Evolutionary conservation across 352 stramenopile genomes (phyloP), one percentile per base, ranked within the genome.

Genomic region (Pythium apleroticum): DNA sequence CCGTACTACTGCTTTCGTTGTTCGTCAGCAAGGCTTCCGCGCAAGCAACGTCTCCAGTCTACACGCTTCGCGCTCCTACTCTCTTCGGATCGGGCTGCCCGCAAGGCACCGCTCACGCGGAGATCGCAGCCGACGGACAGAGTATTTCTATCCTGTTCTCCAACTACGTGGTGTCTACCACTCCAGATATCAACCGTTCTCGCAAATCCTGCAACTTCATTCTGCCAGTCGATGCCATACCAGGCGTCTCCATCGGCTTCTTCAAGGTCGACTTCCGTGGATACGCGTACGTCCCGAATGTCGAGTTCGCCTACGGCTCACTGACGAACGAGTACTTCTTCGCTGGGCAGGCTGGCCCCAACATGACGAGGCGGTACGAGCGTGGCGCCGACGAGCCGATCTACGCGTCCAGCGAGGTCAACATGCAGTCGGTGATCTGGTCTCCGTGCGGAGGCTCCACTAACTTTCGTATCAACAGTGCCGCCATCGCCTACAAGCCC

Each of bases 281-380:
- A 2, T 69, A 68, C 49, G 73, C 69, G 15, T 75, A 74, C 59
- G 73, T 77, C 17, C 73, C 73, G 0, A n/a, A 57, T 1, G 50
- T 46, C 7, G 4, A 28, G 2, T 27, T 39, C 17, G 59, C 73
- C 0, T 65, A 49, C 2, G 73, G 66, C 2, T 31, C 28, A 19
- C 50, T 80, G 35, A 57, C 57, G 39, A 77, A 59, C 57, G 73
- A 80, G 56, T 74, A 72, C 52, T 80, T 77, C 22, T 80, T 80
- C n/a, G 60, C 70, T 0, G 73, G 73, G 1, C 69, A 77, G 43
- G 33, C 25, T 10, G 63, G 70, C 0, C 55, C 67, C 17, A 60
- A 35, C 3, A 22, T 66, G 15, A 65, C 49, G 7, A 64, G 55
- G 37, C 35, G 4, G 19, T 77, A 61, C 41, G 37, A 56, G 11